Evolutionary conservation across 345 rosid genomes (phyloP).

Genomic region (Melastoma malabathricum): DNA sequence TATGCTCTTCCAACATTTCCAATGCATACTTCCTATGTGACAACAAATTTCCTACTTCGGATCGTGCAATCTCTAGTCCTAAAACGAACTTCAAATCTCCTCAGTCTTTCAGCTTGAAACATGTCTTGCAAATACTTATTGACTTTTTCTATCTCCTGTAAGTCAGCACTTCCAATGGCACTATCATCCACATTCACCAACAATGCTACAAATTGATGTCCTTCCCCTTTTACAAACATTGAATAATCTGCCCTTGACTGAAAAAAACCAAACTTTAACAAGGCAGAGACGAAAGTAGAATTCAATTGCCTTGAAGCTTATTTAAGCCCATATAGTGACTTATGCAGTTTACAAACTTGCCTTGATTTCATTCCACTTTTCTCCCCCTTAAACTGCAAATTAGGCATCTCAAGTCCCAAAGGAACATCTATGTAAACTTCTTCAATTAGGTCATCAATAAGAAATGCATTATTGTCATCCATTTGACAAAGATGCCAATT

Average conservation of each 20-base stretch:
- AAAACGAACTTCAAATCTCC: background rate
- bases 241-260: background rate
- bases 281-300: background rate
- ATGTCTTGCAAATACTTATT: background rate
- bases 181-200: background rate
- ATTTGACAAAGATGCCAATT: background rate
- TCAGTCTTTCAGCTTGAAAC: background rate
- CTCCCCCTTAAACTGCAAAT: no score
- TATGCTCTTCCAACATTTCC: background rate
- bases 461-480: conserved; percentile 1
- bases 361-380: no score
- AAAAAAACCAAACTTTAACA: background rate
- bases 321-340: background rate
- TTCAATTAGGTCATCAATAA: background rate
- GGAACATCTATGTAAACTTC: background rate
- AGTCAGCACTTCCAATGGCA: background rate
- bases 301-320: background rate
- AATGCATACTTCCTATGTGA: background rate
- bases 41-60: background rate
- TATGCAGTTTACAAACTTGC: background rate
- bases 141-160: background rate
- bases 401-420: background rate
- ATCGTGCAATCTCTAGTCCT: background rate
- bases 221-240: background rate
- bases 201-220: background rate